Percentiles rank a stretch among this genome's conserved stretches.
phyloP scores from a whole-genome alignment of 2,329 filamentous ascomycete species.

The Fusarium keratoplasticum region DNA sequence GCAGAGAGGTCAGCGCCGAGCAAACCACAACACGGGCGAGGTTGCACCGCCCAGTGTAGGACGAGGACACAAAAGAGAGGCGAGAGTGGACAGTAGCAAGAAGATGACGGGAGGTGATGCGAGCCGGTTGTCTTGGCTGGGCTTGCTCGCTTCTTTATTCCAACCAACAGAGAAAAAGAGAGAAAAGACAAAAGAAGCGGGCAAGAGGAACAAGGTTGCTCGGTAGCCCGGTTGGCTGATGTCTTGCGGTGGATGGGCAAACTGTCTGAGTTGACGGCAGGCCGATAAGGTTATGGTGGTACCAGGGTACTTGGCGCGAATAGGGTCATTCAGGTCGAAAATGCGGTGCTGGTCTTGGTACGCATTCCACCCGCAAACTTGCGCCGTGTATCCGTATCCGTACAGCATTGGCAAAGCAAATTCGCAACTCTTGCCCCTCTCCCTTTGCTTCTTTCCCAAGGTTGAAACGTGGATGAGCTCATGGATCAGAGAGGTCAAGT shows the following conservation, averaged over 20 bases:
- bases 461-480: neutral
- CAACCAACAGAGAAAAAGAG: conserved; percentile 12
- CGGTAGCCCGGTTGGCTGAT: conserved; percentile 21
- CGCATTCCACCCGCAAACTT: conserved; percentile 4
- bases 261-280: conserved; percentile 3
- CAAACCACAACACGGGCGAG: conserved; percentile 22
- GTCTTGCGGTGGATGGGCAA: conserved; percentile 15
- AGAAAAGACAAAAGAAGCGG: neutral
- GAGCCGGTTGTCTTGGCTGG: conserved; percentile 26
- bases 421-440: neutral
- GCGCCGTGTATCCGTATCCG: neutral
- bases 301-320: conserved; percentile 9
- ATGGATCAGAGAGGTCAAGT: neutral
- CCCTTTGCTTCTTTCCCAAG: neutral
- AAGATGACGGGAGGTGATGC: conserved; percentile 1
- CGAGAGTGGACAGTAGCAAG: conserved; percentile 22
- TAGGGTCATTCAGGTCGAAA: neutral
- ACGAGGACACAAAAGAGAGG: conserved; percentile 24
- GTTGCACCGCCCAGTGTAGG: conserved; percentile 37
- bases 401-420: neutral
- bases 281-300: conserved; percentile 34
- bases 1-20: conserved; percentile 19
- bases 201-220: conserved; percentile 14
- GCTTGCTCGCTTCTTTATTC: conserved; percentile 29
- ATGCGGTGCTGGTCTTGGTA: conserved; percentile 1